A percentile compares a stretch with the other conserved stretches of the same genome.
These are phyloP conservation scores for Leishmania major DNA, from an alignment of 208 protist genomes.

Conservation along the genomic window DNA sequence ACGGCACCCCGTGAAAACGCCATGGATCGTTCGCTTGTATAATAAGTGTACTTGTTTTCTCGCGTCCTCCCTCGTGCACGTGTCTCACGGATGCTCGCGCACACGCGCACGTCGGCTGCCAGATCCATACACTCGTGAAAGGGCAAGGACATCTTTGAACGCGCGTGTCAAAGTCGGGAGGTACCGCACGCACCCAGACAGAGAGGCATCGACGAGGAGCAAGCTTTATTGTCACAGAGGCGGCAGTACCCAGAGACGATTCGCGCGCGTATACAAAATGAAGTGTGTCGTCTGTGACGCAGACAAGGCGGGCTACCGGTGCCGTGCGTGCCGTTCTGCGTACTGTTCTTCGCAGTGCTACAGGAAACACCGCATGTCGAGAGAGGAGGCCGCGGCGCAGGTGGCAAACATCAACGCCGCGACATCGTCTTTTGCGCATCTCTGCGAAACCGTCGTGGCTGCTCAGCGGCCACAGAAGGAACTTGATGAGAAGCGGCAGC, in stretches of 20 bases:
- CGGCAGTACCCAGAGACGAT: not conserved
- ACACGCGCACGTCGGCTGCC: not conserved
- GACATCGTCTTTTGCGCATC: not conserved
- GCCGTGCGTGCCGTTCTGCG: conserved; percentile 51
- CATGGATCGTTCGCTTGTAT: not conserved
- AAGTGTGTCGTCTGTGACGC: conserved; percentile 56
- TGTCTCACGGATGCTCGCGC: not conserved
- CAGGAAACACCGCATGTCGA: conserved; percentile 48
- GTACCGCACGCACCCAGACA: too few species aligned
- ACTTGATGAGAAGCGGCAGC: conserved; percentile 20
- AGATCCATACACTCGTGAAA: not conserved
- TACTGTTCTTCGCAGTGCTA: conserved; percentile 72
- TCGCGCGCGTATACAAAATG: conserved; percentile 22
- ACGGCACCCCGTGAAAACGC: not conserved
- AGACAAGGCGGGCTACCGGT: conserved; percentile 49
- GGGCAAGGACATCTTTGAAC: not conserved
- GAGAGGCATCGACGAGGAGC: not conserved
- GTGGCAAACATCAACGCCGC: not conserved
- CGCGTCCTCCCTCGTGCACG: not conserved
- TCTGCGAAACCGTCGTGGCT: conserved; percentile 24
- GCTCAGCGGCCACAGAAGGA: conserved; percentile 8
- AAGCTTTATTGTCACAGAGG: not conserved
- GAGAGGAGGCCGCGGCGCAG: conserved; percentile 10
- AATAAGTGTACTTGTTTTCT: not conserved
- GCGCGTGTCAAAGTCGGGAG: not conserved